These are phyloP conservation scores for Vicia villosa DNA, from an alignment of 306 rosid species.

Conservation along the genomic window DNA sequence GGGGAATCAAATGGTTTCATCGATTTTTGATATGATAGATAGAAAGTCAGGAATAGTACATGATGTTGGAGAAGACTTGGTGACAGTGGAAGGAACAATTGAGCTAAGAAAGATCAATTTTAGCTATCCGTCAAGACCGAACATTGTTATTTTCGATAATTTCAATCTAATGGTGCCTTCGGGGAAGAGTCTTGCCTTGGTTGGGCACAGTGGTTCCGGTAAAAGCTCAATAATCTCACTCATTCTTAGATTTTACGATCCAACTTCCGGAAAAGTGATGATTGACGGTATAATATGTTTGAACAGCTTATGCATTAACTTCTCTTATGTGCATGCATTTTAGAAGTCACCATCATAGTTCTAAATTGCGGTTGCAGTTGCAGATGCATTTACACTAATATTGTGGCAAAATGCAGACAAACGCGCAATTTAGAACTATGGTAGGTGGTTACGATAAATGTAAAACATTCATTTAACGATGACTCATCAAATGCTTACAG, in stretches of 20 bases:
- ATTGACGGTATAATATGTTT: slow-evolving; percentile 70
- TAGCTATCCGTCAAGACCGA: slow-evolving; percentile 85
- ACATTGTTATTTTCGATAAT: slow-evolving; percentile 64
- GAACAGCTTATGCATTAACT: slow-evolving; percentile 4
- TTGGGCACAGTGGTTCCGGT: slow-evolving; percentile 94
- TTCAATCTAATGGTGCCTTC: slow-evolving; percentile 64
- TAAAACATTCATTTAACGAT: slow-evolving; percentile 10
- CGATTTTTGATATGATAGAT: slow-evolving; percentile 75
- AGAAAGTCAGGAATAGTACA: slow-evolving; percentile 59
- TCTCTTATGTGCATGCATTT: not conserved
- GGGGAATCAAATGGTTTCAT: slow-evolving; percentile 91
- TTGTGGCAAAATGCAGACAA: not conserved
- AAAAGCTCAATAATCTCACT: slow-evolving; percentile 88
- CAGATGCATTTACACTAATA: not conserved
- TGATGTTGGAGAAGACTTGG: slow-evolving; percentile 66
- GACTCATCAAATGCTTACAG: slow-evolving; percentile 45
- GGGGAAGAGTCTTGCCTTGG: slow-evolving; percentile 74
- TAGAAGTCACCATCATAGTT: not conserved
- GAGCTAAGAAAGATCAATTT: slow-evolving; percentile 66
- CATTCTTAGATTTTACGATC: slow-evolving; percentile 85
- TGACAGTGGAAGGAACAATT: slow-evolving; percentile 68
- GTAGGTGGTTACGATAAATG: not conserved
- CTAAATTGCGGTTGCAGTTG: not conserved
- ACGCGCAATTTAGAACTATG: not conserved
- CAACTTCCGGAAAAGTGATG: slow-evolving; percentile 72